Base-by-base conservation (phyloP, 768 basidiomycete species). In the Boletus rex-veris region DNA sequence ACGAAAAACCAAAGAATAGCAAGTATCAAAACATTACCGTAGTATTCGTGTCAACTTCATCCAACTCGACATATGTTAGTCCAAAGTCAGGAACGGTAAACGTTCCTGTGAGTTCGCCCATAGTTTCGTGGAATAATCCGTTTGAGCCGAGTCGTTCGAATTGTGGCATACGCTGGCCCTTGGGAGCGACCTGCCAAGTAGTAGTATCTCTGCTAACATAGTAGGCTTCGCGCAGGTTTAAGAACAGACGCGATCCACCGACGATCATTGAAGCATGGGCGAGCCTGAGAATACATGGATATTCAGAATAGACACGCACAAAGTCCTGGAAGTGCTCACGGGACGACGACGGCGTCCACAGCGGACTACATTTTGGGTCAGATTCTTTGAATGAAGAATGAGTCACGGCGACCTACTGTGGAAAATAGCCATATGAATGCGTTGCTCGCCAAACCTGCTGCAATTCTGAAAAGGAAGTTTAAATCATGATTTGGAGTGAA, bases 161-260 rank as follows among this genome's bases (percentile, higher is more conserved):
- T 15, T 19, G 33, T 19, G 21, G 33, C 21, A 9, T 11, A 14
- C 11, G 35, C 19, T 15, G 14, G 33, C 7, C 33, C 35, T 12
- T 31, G 18, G 33, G 10, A 15, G 14, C 24, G 21, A 5, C 3
- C 45, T 46, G 33, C 33, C 45, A 35, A 24, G 33, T 24, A 8
- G 19, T 12, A 10, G 30, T 11, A 4, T 46, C 45, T 35, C 45
- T 46, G 12, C n/a, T 24, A 18, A 36, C 4, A 18, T 46, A 46
- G 21, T 46, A 46, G 33, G 45, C 45, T 36, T 46, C 45, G 21
- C 45, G 45, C 45, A 46, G 35, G 45, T 46, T 46, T 16, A 46
- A 24, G 35, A 46, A 46, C 45, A 46, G 35, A 16, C 45, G 45
- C 35, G 45, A 46, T 35, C 45, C 45, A 36, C 45, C 45, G 15